Evolutionary conservation across 352 stramenopile species (phyloP).

Genomic region (Phytopythium kandeliae): DNA sequence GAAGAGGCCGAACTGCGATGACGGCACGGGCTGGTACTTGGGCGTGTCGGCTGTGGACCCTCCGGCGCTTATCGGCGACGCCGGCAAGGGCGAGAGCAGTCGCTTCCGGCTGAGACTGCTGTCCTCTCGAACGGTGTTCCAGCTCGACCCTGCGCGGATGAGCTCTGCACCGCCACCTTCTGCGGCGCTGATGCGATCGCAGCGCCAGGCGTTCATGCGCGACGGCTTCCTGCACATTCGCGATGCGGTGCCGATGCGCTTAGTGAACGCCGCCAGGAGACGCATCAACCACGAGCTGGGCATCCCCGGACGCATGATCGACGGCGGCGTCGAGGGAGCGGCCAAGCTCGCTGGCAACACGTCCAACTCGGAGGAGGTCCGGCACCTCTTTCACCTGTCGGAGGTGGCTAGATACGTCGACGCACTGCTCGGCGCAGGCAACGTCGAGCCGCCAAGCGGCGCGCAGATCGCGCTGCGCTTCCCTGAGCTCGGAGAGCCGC

Average conservation of each 20-base stretch:
- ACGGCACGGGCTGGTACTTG: constrained; percentile 53
- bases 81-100: constrained; percentile 28
- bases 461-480: constrained; percentile 73
- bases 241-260: constrained; percentile 39
- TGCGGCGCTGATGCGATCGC: constrained; percentile 46
- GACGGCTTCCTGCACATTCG: constrained; percentile 73
- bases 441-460: constrained; percentile 41
- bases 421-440: constrained; percentile 40
- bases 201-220: constrained; percentile 58
- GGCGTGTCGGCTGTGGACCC: constrained; percentile 14
- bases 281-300: constrained; percentile 79
- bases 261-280: constrained; percentile 49
- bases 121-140: constrained; percentile 39
- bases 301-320: constrained; percentile 57
- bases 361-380: constrained; percentile 59
- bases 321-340: constrained; percentile 64
- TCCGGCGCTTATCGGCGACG: constrained; percentile 44
- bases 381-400: constrained; percentile 50
- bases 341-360: constrained; percentile 66
- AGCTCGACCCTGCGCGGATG: constrained; percentile 16
- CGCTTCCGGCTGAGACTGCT: constrained; percentile 46
- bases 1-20: constrained; percentile 52
- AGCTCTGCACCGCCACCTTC: constrained; percentile 13
- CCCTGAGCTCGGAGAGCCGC: constrained; percentile 52
- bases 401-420: constrained; percentile 55